Evolutionary conservation across 306 rosid species (phyloP), one percentile per base, ranked within the genome.

Genomic region (Abrus pulchellus): DNA sequence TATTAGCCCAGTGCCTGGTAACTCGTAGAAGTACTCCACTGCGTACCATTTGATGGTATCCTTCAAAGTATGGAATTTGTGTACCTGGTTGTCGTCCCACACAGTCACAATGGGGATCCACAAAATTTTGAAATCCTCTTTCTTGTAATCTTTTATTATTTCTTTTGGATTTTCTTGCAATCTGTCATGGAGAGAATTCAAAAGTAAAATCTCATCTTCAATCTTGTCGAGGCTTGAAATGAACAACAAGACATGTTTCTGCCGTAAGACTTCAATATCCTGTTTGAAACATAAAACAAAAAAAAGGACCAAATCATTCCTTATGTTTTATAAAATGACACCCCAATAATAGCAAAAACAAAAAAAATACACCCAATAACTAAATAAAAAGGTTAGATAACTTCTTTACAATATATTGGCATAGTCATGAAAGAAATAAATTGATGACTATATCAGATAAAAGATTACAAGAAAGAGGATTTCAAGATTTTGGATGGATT

Each of bases 71-170:
- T 43, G 9, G 55, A 77, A 71, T 2, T 71, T 63, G 30, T 8
- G 9, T 13, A 1, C 55, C 36, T 52, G 75, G 13, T 3, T 27
- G 1, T 65, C 75, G 3, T 72, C 33, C 79, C 78, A 36, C 1
- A 5, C 7, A 61, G 10, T 14, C 65, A 80, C 78, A 40, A 80
- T 20, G 4, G 86, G 83, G 45, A 83, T 41, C 86, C 86, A 83
- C 47, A 83, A 29, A 62, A 83, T 83, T 64, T 62, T 77, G 70
- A 83, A 83, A 77, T 83, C 86, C 14, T 28, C 86, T 83, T 77
- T 83, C 79, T 34, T 83, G 63, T 43, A 83, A 6, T 43, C 59
- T 71, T 63, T 77, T 20, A 61, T 28, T 7, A 70, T 5, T 33
- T 70, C 82, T 33, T 28, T 32, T 77, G 83, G 83, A 33, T 63